Evolutionary conservation across 2,329 filamentous ascomycete genomes (phyloP).

Genomic region (Periconia macrospinosa): DNA sequence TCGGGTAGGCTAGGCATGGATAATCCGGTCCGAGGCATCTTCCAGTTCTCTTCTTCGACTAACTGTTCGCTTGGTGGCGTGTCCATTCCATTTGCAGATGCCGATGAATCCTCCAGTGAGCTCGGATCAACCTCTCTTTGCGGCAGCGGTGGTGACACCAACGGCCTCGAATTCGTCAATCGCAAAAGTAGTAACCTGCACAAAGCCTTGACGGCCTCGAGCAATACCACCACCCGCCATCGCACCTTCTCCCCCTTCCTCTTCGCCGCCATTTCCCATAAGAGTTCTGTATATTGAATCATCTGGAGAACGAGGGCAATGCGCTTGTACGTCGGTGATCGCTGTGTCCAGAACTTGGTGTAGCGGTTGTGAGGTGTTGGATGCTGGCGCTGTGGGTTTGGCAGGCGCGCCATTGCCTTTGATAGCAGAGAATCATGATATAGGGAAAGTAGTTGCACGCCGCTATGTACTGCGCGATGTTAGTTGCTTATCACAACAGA

Average conservation of each 20-base stretch:
- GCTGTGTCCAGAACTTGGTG: constrained; percentile 64
- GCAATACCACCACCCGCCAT: constrained; percentile 83
- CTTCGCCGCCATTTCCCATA: constrained; percentile 98
- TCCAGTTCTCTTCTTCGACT: constrained; percentile 63
- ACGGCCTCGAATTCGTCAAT: constrained; percentile 78
- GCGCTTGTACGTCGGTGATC: constrained; percentile 72
- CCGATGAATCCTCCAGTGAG: constrained; percentile 55
- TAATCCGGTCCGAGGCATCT: constrained; percentile 92
- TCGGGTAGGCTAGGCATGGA: constrained; percentile 82
- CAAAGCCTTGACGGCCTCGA: constrained; percentile 84
- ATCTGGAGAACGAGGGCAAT: constrained; percentile 83
- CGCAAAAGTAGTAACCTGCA: constrained; percentile 80
- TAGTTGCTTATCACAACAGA: constrained; percentile 16
- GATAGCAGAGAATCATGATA: constrained; percentile 90
- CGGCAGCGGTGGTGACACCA: constrained; percentile 82
- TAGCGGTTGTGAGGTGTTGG: constrained; percentile 64
- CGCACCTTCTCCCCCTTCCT: constrained; percentile 76
- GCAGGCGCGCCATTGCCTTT: constrained; percentile 61
- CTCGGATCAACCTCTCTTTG: constrained; percentile 79
- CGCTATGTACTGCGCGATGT: constrained; percentile 67
- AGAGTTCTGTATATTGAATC: constrained; percentile 89
- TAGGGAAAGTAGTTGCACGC: constrained; percentile 84
- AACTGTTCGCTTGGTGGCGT: constrained; percentile 44
- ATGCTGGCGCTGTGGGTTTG: constrained; percentile 53
- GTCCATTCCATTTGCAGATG: constrained; percentile 51